Base-by-base conservation (phyloP, 176 grass and related monocot species). In the Triticum urartu region DNA sequence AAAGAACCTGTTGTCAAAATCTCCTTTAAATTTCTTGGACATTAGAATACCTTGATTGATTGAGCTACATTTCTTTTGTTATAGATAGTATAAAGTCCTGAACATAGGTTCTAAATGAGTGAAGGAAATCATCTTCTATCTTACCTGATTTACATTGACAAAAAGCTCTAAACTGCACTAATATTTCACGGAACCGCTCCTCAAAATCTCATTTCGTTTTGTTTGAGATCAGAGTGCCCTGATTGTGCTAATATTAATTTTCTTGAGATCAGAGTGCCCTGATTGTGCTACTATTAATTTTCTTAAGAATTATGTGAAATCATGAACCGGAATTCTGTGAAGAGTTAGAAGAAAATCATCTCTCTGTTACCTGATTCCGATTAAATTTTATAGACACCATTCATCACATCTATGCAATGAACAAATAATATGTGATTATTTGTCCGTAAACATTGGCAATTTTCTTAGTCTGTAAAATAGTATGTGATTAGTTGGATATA, bases 391-490 rank as follows among this genome's bases (percentile, higher is more conserved):
- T 75, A 43, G 54, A 64, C 14, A 59, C 67, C 43, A 45, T 54
- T 32, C n/a, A 38, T 64, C 18, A n/a, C 11, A 38, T 35, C 62
- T 24, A 15, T 4, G 0, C 14, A 25, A 21, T 42, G 18, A 42
- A 69, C 30, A 11, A 18, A 59, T 20, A 22, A 8, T 76, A 25
- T 45, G 18, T 52, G 54, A 54, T 48, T 48, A 28, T 47, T 47
- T 47, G 40, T 50, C 25, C n/a, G 45, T 62, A 66, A 36, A 77
- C 72, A 39, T 7, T 15, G 74, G 33, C 32, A 20, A 22, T 40
- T 68, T 86, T 18, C 47, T 79, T 45, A 79, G 15, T 77, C 33
- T 77, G 15, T 24, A 42, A 79, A 78, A 70, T 30, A 69, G 28
- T 30, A 30, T 30, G 28, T 38, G 40, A 35, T 56, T 77, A 38